A percentile compares a stretch with the other conserved stretches of the same genome.
phyloP scores from a whole-genome alignment of 2,329 filamentous ascomycete species.

The Chalaropsis ovoidea region DNA sequence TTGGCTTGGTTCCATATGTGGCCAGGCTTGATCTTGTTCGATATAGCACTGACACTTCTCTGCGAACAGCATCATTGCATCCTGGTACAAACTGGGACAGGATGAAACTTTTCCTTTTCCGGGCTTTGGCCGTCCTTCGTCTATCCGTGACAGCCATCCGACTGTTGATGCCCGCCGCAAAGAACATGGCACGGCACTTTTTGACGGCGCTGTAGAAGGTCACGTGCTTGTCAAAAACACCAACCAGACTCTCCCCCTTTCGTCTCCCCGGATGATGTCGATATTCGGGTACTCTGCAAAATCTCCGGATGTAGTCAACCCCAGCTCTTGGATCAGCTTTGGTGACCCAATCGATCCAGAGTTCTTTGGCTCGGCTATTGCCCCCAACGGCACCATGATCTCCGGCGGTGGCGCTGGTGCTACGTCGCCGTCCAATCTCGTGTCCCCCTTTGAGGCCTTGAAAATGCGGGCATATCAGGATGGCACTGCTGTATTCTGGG shows the following conservation, averaged over 20 bases:
- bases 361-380: slow-evolving; percentile 36
- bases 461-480: slow-evolving; percentile 44
- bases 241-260: slow-evolving; percentile 45
- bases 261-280: slow-evolving; percentile 42
- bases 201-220: slow-evolving; percentile 52
- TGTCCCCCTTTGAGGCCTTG: slow-evolving; percentile 47
- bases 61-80: slow-evolving; percentile 39
- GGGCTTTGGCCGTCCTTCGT: slow-evolving; percentile 43
- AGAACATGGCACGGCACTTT: slow-evolving; percentile 34
- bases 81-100: slow-evolving; percentile 49
- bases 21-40: background rate
- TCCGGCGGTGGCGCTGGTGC: slow-evolving; percentile 42
- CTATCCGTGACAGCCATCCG: slow-evolving; percentile 41
- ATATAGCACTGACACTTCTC: slow-evolving; percentile 3
- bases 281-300: slow-evolving; percentile 53
- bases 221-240: slow-evolving; percentile 56
- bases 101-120: slow-evolving; percentile 39
- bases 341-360: slow-evolving; percentile 29
- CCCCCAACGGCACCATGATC: slow-evolving; percentile 27
- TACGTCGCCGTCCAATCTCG: slow-evolving; percentile 39
- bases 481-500: slow-evolving; percentile 49
- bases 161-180: slow-evolving; percentile 40
- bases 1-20: background rate
- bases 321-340: slow-evolving; percentile 33
- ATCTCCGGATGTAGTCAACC: slow-evolving; percentile 37